Conservation (phyloP, 169 alveolate genomes). For the Theileria annulata region DNA sequence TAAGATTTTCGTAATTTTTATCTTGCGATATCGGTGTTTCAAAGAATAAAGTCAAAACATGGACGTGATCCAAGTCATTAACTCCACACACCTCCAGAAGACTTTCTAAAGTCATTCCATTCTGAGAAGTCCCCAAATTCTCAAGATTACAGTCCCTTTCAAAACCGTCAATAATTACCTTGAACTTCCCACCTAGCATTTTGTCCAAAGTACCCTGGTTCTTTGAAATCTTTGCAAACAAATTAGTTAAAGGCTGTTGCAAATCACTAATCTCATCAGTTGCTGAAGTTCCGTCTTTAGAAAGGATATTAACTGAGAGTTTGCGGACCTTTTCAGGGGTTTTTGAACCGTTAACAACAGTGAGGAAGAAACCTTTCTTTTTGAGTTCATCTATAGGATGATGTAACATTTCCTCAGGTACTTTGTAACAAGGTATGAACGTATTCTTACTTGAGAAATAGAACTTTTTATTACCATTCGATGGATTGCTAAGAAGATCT, state of each 20-base stretch:
- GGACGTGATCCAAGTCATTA: conserved; percentile 56
- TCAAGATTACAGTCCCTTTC: conserved; percentile 47
- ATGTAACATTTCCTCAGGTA: conserved; percentile 40
- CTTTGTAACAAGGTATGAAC: conserved; percentile 39
- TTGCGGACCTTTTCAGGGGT: conserved; percentile 22
- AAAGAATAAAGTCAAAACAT: conserved; percentile 50
- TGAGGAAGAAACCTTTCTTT: conserved; percentile 29
- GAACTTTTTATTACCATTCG: conserved; percentile 37
- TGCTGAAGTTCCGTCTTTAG: conserved; percentile 45
- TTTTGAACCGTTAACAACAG: conserved; percentile 46
- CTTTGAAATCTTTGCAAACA: conserved; percentile 40
- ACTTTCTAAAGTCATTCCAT: conserved; percentile 49
- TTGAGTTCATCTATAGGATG: conserved; percentile 49
- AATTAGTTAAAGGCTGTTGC: conserved; percentile 54
- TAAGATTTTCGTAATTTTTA: conserved; percentile 23
- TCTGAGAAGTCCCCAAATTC: conserved; percentile 19
- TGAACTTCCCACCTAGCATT: conserved; percentile 41
- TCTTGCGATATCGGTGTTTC: conserved; percentile 56
- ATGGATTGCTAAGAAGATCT: conserved; percentile 29
- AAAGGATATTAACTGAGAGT: conserved; percentile 40
- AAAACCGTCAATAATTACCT: conserved; percentile 59
- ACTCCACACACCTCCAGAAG: conserved; percentile 51
- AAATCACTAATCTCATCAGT: conserved; percentile 23
- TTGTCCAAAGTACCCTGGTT: conserved; percentile 19
- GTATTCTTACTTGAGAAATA: conserved; percentile 32